These are phyloP conservation scores for Phytopythium chamaehyphon DNA, from an alignment of 352 stramenopile species.

Conservation along the genomic window DNA sequence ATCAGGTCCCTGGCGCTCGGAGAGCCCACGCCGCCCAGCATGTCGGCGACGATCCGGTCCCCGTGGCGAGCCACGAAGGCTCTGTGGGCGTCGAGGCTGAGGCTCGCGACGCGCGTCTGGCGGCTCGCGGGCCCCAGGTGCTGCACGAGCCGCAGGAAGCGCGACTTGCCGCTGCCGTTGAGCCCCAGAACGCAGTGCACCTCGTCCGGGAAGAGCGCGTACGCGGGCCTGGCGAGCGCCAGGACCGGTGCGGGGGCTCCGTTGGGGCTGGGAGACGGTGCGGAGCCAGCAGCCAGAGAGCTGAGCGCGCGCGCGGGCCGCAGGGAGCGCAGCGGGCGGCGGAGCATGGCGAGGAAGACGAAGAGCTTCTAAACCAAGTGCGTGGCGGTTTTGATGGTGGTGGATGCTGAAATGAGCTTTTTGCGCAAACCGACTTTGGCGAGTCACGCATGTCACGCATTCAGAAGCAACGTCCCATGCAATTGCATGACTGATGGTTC, in stretches of 20 bases:
- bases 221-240: slow-evolving; percentile 24
- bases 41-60: slow-evolving; percentile 49
- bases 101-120: slow-evolving; percentile 30
- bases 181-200: slow-evolving; percentile 70
- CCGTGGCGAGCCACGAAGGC: slow-evolving; percentile 65
- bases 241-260: slow-evolving; percentile 23
- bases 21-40: slow-evolving; percentile 66
- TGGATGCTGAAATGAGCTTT: too few relatives aligned
- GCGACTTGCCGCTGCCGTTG: slow-evolving; percentile 68
- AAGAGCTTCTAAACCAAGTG: neutral
- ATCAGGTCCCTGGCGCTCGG: slow-evolving; percentile 83
- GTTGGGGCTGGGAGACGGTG: neutral
- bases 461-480: too few relatives aligned
- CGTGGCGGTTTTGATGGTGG: neutral
- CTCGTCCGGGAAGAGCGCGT: slow-evolving; percentile 42
- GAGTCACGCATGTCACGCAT: too few relatives aligned
- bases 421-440: too few relatives aligned
- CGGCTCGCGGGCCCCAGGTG: slow-evolving; percentile 10
- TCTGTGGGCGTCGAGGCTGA: slow-evolving; percentile 87
- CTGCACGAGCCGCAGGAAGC: slow-evolving; percentile 46
- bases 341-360: neutral
- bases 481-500: too few relatives aligned
- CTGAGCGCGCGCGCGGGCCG: neutral
- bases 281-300: neutral
- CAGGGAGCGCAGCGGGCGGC: neutral